Conservation (phyloP, 1,139 yeast species). For the Kodamaea sp. region DNA sequence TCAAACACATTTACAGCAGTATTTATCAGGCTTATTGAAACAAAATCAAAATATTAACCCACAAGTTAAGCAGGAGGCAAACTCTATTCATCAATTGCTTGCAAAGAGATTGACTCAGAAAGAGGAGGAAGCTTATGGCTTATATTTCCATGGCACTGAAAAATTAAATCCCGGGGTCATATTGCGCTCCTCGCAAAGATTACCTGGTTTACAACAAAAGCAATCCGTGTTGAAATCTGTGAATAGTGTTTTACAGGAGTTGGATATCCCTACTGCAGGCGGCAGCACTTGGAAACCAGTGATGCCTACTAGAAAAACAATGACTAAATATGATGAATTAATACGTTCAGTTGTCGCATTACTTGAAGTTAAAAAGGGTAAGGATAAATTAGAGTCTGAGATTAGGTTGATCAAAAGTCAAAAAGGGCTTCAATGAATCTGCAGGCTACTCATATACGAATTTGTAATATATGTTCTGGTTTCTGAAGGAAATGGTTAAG, state of each 20-base stretch:
- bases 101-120: conserved; percentile 63
- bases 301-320: conserved; percentile 82
- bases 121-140: conserved; percentile 85
- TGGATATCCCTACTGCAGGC: conserved; percentile 65
- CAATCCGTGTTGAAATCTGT: conserved; percentile 74
- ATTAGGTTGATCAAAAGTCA: conserved; percentile 56
- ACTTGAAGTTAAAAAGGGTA: conserved; percentile 80
- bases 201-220: conserved; percentile 46
- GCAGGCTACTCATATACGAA: background rate
- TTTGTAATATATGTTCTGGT: background rate
- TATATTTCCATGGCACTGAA: conserved; percentile 72
- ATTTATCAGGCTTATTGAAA: conserved; percentile 36
- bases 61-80: conserved; percentile 33
- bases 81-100: conserved; percentile 39
- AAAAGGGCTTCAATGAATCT: conserved; percentile 29
- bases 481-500: background rate
- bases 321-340: conserved; percentile 74
- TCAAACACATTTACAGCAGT: conserved; percentile 50
- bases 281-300: conserved; percentile 64
- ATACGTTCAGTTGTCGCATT: conserved; percentile 69
- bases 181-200: conserved; percentile 62
- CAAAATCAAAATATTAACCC: conserved; percentile 30
- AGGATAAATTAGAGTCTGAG: conserved; percentile 84
- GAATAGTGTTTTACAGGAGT: conserved; percentile 66
- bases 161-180: conserved; percentile 75